Conservation (phyloP, 306 rosid genomes). For the Argentina anserina region DNA sequence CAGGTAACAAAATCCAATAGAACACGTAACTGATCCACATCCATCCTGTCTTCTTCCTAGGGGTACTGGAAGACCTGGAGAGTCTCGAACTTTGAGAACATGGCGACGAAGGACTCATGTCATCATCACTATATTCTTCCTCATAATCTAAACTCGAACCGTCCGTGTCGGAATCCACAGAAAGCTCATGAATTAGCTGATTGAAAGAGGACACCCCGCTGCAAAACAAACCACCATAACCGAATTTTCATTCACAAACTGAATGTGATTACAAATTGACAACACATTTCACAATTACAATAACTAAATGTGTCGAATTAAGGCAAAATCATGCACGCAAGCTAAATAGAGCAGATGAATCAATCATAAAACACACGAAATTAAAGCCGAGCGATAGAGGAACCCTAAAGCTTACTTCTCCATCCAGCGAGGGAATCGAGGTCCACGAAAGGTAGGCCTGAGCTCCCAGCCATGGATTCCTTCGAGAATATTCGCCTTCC, state of each 20-base stretch:
- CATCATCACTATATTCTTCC: constrained; percentile 59
- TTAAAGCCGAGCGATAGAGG: not conserved
- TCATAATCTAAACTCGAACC: constrained; percentile 52
- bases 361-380: not conserved
- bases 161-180: constrained; percentile 71
- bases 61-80: constrained; percentile 39
- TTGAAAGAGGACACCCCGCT: constrained; percentile 97
- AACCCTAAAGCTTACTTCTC: constrained; percentile 57
- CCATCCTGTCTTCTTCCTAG: constrained; percentile 44
- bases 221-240: constrained; percentile 25
- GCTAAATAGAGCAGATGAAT: not conserved
- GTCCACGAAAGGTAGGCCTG: constrained; percentile 86
- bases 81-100: constrained; percentile 61
- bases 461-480: constrained; percentile 99
- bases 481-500: constrained; percentile 76
- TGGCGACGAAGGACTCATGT: constrained; percentile 50
- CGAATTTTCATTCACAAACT: constrained; percentile 6
- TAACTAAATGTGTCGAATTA: not conserved
- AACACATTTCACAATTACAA: not conserved
- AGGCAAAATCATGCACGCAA: not conserved
- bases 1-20: constrained; percentile 55
- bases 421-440: constrained; percentile 98
- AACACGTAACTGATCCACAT: constrained; percentile 51
- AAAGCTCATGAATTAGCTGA: constrained; percentile 71
- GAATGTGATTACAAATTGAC: not conserved